phyloP scores from a whole-genome alignment of 495 filamentous ascomycete species.

The Lophium mytilinum region DNA sequence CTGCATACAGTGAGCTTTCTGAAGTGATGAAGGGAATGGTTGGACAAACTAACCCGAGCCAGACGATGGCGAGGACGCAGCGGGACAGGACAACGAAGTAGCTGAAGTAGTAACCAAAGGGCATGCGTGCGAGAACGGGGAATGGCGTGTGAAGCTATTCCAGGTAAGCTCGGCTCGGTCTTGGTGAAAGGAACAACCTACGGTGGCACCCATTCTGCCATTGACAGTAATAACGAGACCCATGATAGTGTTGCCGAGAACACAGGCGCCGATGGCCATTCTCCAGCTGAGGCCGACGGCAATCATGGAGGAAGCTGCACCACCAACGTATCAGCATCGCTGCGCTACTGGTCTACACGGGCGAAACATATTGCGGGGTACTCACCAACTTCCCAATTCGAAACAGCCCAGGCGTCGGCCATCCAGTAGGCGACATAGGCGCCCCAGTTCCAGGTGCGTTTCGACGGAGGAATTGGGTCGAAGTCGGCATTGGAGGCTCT shows the following conservation, averaged over 20 bases:
- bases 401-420: slow-evolving; percentile 25
- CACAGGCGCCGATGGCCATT: slow-evolving; percentile 20
- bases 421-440: slow-evolving; percentile 25
- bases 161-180: neutral
- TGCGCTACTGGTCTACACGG: neutral
- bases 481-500: slow-evolving; percentile 22
- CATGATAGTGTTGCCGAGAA: slow-evolving; percentile 22
- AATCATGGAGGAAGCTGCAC: slow-evolving; percentile 16
- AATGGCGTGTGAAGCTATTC: slow-evolving; percentile 19
- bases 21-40: neutral
- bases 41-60: slow-evolving; percentile 14
- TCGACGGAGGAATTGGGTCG: slow-evolving; percentile 23
- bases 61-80: slow-evolving; percentile 23
- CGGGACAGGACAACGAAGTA: slow-evolving; percentile 24
- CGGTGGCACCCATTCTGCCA: slow-evolving; percentile 19
- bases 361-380: slow-evolving; percentile 1
- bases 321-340: neutral
- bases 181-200: neutral
- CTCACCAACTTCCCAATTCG: slow-evolving; percentile 26
- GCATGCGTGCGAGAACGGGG: slow-evolving; percentile 14
- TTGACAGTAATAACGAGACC: slow-evolving; percentile 22
- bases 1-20: slow-evolving; percentile 3
- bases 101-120: slow-evolving; percentile 25
- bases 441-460: slow-evolving; percentile 14
- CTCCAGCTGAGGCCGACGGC: slow-evolving; percentile 23